Percentiles rank a stretch among this genome's conserved stretches.
Evolutionary conservation across 371 early-diverging fungal genomes (phyloP).

Genomic region (Circinella umbellata): DNA sequence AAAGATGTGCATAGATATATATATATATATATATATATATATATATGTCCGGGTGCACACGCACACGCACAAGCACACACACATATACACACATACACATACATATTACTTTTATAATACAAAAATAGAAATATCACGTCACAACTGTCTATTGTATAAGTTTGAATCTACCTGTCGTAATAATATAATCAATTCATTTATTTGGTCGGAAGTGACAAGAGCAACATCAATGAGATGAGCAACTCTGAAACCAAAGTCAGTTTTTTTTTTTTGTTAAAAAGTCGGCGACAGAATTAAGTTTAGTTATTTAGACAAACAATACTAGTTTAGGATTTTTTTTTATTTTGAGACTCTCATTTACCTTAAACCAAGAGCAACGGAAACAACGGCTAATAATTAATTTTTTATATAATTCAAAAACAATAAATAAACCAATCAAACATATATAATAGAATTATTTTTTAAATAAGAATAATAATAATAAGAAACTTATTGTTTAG

Average conservation of each 20-base stretch:
- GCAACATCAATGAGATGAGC: slow-evolving; percentile 34
- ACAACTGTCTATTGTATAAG: slow-evolving; percentile 3
- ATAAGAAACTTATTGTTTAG: too few species aligned
- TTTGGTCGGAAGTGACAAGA: slow-evolving; percentile 19
- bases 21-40: too few species aligned
- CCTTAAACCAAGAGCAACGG: slow-evolving; percentile 17
- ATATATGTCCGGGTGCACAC: too few species aligned
- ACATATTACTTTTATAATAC: too few species aligned
- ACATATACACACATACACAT: too few species aligned
- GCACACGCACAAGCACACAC: not conserved
- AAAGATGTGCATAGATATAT: too few species aligned
- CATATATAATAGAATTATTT: too few species aligned
- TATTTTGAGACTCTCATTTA: slow-evolving; percentile 5
- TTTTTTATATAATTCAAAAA: not conserved
- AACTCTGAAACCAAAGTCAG: slow-evolving; percentile 25
- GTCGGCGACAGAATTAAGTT: not conserved
- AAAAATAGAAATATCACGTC: not conserved
- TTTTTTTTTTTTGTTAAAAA: not conserved
- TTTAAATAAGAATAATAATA: too few species aligned
- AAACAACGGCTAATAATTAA: not conserved
- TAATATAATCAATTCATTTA: slow-evolving; percentile 12
- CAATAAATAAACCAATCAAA: too few species aligned
- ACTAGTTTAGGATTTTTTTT: slow-evolving; percentile 6
- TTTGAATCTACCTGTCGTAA: slow-evolving; percentile 21
- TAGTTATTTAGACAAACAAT: not conserved